Evolutionary conservation across 106 monocot genomes (phyloP).

Genomic region (Dendrobium officinale): DNA sequence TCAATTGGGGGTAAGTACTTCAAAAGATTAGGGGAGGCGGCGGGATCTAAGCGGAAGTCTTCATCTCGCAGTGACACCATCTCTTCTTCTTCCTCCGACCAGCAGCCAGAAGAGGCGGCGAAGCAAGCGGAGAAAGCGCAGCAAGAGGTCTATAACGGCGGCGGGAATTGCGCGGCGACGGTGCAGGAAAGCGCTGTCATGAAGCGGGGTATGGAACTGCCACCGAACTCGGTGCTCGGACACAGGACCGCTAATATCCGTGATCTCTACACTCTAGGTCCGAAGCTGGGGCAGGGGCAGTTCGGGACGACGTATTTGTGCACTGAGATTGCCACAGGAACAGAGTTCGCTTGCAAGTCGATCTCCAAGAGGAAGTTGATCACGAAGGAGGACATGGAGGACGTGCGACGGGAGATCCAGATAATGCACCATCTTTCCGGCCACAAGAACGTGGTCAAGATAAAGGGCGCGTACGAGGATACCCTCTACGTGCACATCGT

Average conservation of each 20-base stretch:
- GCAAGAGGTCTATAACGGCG: neutral
- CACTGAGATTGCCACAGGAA: slow-evolving; percentile 45
- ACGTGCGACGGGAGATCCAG: slow-evolving; percentile 65
- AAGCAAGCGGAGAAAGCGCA: neutral
- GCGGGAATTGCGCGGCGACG: neutral
- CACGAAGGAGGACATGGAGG: slow-evolving; percentile 53
- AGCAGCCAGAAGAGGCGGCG: neutral
- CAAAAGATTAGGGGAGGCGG: slow-evolving; percentile 5
- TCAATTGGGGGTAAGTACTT: slow-evolving; percentile 21
- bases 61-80: neutral
- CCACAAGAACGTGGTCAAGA: slow-evolving; percentile 51
- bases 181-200: neutral
- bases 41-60: slow-evolving; percentile 2
- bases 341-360: slow-evolving; percentile 61
- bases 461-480: slow-evolving; percentile 63
- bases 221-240: slow-evolving; percentile 24
- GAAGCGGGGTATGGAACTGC: slow-evolving; percentile 10
- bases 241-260: slow-evolving; percentile 40
- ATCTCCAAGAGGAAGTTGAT: slow-evolving; percentile 62
- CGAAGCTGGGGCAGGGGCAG: slow-evolving; percentile 68
- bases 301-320: slow-evolving; percentile 58
- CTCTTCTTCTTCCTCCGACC: neutral
- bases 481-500: slow-evolving; percentile 49
- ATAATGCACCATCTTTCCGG: slow-evolving; percentile 70
- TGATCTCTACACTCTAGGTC: slow-evolving; percentile 47